Conservation (phyloP, 768 basidiomycete species). For the Podaxis pistillaris region DNA sequence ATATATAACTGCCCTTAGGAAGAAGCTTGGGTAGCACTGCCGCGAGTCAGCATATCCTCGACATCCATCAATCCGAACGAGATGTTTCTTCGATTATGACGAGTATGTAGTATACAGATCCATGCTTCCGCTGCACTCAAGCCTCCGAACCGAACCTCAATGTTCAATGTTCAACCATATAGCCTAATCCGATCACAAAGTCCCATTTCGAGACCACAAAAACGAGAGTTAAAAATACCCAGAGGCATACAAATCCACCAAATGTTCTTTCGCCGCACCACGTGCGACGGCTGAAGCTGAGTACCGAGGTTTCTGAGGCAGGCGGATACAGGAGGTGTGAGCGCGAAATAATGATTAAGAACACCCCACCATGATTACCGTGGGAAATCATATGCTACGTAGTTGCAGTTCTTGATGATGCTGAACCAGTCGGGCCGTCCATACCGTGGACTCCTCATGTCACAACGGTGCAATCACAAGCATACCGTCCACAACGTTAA, state of each 20-base stretch:
- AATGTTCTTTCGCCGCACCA: not conserved
- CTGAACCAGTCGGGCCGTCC: slow-evolving; percentile 11
- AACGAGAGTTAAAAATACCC: not conserved
- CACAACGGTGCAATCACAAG: not conserved
- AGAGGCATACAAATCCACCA: not conserved
- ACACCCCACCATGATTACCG: slow-evolving; percentile 7
- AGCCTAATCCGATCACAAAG: not conserved
- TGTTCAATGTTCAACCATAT: not conserved
- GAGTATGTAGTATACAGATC: not conserved
- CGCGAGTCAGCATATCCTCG: not conserved
- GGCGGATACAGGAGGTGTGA: not conserved
- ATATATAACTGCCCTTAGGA: not conserved
- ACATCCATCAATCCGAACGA: not conserved
- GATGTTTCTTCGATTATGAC: not conserved
- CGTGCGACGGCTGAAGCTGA: not conserved
- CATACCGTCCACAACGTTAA: slow-evolving; percentile 3
- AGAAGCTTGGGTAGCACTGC: not conserved
- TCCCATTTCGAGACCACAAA: not conserved
- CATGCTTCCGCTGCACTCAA: not conserved
- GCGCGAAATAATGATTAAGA: not conserved
- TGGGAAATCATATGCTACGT: slow-evolving; percentile 9
- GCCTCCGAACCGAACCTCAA: not conserved
- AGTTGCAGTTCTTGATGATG: not conserved
- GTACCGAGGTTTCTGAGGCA: not conserved
- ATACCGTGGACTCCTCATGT: slow-evolving; percentile 11